These are phyloP conservation scores for Wickerhamiella azymoides DNA, from an alignment of 805 yeast genomes.

Conservation along the genomic window DNA sequence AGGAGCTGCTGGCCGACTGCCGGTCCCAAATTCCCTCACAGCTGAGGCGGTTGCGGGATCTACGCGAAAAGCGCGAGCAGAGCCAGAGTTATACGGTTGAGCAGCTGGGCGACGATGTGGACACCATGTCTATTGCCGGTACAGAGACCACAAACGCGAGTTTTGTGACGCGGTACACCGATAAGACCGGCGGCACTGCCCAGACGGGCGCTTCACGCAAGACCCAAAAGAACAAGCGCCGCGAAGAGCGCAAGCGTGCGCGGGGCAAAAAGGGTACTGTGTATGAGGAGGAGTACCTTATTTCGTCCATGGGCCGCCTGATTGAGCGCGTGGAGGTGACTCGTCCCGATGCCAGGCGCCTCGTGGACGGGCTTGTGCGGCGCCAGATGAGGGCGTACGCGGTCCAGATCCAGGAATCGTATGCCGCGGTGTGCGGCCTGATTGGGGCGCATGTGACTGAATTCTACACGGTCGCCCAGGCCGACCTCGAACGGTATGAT, in stretches of 20 bases:
- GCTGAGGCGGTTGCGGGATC: slow-evolving; percentile 65
- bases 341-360: slow-evolving; percentile 53
- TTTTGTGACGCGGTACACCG: slow-evolving; percentile 89
- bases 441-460: slow-evolving; percentile 54
- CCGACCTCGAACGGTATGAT: slow-evolving; percentile 77
- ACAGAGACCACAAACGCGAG: slow-evolving; percentile 91
- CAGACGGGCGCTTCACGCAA: slow-evolving; percentile 90
- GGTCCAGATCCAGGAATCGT: slow-evolving; percentile 56
- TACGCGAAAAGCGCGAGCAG: slow-evolving; percentile 75
- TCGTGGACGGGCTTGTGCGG: slow-evolving; percentile 66
- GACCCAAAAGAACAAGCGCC: slow-evolving; percentile 80
- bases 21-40: slow-evolving; percentile 74
- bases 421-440: slow-evolving; percentile 41
- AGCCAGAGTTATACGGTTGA: slow-evolving; percentile 72
- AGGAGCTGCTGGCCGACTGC: slow-evolving; percentile 90
- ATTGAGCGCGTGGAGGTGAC: slow-evolving; percentile 68
- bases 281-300: slow-evolving; percentile 90
- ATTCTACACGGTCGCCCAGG: slow-evolving; percentile 68
- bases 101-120: slow-evolving; percentile 46
- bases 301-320: slow-evolving; percentile 76
- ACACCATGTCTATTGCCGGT: slow-evolving; percentile 87
- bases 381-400: slow-evolving; percentile 69
- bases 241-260: slow-evolving; percentile 92
- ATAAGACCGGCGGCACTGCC: slow-evolving; percentile 91
- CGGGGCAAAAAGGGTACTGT: slow-evolving; percentile 96